These are phyloP conservation scores for Candida manassasensis DNA, from an alignment of 805 yeast genomes.

Conservation along the genomic window DNA sequence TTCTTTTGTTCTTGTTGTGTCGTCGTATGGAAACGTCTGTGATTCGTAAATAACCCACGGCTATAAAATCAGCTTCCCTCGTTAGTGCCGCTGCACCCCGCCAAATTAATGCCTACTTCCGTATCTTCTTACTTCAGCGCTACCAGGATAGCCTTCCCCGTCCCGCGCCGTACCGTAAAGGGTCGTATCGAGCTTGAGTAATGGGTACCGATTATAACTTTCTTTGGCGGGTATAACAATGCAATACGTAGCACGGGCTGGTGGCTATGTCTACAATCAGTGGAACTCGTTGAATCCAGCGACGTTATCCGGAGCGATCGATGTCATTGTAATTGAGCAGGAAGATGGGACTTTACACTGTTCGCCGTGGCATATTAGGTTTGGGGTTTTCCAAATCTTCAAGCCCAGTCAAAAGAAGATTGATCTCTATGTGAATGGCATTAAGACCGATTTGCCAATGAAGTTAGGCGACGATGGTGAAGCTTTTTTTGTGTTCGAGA, in stretches of 20 bases:
- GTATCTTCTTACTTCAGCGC: too few relatives aligned
- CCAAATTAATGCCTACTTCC: too few relatives aligned
- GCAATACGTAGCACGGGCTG: slow-evolving; percentile 97
- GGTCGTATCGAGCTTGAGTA: too few relatives aligned
- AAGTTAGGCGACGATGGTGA: slow-evolving; percentile 97
- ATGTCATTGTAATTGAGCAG: slow-evolving; percentile 90
- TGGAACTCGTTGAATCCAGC: slow-evolving; percentile 98
- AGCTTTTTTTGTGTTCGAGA: slow-evolving; percentile 94
- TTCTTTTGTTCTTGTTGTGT: too few relatives aligned
- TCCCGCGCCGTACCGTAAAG: too few relatives aligned
- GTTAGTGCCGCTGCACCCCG: too few relatives aligned
- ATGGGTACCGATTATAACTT: too few relatives aligned
- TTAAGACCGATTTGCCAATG: slow-evolving; percentile 82
- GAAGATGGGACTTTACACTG: slow-evolving; percentile 77
- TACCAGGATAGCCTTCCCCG: too few relatives aligned
- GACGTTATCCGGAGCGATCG: slow-evolving; percentile 94
- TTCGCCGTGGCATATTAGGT: slow-evolving; percentile 94
- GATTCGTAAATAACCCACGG: too few relatives aligned
- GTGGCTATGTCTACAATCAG: slow-evolving; percentile 91
- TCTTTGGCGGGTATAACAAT: too few relatives aligned
- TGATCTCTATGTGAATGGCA: slow-evolving; percentile 80
- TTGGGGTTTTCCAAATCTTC: slow-evolving; percentile 88
- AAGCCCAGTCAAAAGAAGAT: slow-evolving; percentile 95
- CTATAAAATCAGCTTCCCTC: too few relatives aligned
- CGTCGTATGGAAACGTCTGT: too few relatives aligned